Evolutionary conservation across 1,284 basidiomycete species (phyloP).

Genomic region (Melanopsichium pennsylvanicum): DNA sequence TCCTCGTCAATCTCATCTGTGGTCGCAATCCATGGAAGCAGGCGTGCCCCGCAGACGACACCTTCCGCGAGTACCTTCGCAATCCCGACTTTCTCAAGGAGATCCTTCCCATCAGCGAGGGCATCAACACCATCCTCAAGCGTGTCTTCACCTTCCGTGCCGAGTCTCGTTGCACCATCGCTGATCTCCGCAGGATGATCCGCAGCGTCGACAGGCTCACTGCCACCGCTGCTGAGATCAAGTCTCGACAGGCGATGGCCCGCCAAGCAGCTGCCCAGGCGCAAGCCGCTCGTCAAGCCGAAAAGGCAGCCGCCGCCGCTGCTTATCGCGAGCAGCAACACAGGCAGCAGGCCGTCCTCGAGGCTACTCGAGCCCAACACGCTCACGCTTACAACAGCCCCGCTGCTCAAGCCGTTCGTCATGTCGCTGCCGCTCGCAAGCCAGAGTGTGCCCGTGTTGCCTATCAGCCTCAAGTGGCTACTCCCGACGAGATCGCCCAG

Average conservation of each 20-base stretch:
- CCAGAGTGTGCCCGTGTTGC: slow-evolving; percentile 17
- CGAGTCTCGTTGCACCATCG: slow-evolving; percentile 54
- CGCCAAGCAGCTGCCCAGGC: slow-evolving; percentile 41
- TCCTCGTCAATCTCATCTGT: slow-evolving; percentile 87
- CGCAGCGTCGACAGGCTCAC: slow-evolving; percentile 55
- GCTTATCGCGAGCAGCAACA: slow-evolving; percentile 28
- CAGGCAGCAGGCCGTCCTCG: slow-evolving; percentile 36
- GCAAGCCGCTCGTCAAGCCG: slow-evolving; percentile 36
- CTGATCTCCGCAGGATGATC: slow-evolving; percentile 55
- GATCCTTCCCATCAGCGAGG: slow-evolving; percentile 64
- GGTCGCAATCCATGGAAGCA: slow-evolving; percentile 87
- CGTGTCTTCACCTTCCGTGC: slow-evolving; percentile 61
- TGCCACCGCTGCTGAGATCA: slow-evolving; percentile 59
- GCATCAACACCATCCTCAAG: slow-evolving; percentile 60
- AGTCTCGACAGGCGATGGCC: slow-evolving; percentile 33
- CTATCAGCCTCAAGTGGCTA: slow-evolving; percentile 34
- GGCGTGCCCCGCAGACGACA: slow-evolving; percentile 76
- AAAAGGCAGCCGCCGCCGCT: slow-evolving; percentile 37
- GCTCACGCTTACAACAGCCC: slow-evolving; percentile 16
- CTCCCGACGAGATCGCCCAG: slow-evolving; percentile 16
- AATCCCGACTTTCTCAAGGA: slow-evolving; percentile 61
- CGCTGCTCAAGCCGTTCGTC: slow-evolving; percentile 20
- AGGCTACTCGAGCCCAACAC: slow-evolving; percentile 28
- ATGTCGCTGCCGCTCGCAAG: slow-evolving; percentile 31
- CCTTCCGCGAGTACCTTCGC: slow-evolving; percentile 70